Evolutionary conservation across 306 rosid species (phyloP).

Genomic region (Ceratonia siliqua): DNA sequence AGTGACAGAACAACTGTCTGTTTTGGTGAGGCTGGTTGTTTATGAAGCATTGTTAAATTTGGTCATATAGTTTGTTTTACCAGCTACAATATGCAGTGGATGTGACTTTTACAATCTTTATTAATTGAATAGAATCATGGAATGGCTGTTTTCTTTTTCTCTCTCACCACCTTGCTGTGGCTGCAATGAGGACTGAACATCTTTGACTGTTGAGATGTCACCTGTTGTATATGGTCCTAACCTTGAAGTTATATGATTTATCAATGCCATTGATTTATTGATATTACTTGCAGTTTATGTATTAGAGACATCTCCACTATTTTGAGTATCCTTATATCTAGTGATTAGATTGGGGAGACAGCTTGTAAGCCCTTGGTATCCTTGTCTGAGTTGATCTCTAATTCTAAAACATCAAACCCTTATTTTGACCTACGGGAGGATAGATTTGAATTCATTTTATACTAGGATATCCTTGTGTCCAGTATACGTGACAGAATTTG

Average conservation of each 20-base stretch:
- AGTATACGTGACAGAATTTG: no score
- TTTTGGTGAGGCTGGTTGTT: not conserved
- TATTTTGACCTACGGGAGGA: no score
- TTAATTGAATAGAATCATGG: not conserved
- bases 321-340: not conserved
- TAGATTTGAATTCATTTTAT: no score
- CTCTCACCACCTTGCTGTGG: not conserved
- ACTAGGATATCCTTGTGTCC: no score
- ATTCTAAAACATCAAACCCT: no score
- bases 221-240: not conserved
- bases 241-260: not conserved
- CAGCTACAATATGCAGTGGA: not conserved
- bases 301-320: no score
- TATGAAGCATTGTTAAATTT: conserved; percentile 1
- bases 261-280: not conserved
- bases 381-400: conserved; percentile 15
- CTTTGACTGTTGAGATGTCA: not conserved
- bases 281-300: no score
- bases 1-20: not conserved
- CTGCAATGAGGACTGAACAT: not conserved
- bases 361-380: conserved; percentile 1
- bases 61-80: not conserved
- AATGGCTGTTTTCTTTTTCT: not conserved
- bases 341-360: not conserved
- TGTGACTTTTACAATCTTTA: not conserved